These are phyloP conservation scores for Cercospora sp. DNA, from an alignment of 2,329 filamentous ascomycete genomes.

Conservation along the genomic window DNA sequence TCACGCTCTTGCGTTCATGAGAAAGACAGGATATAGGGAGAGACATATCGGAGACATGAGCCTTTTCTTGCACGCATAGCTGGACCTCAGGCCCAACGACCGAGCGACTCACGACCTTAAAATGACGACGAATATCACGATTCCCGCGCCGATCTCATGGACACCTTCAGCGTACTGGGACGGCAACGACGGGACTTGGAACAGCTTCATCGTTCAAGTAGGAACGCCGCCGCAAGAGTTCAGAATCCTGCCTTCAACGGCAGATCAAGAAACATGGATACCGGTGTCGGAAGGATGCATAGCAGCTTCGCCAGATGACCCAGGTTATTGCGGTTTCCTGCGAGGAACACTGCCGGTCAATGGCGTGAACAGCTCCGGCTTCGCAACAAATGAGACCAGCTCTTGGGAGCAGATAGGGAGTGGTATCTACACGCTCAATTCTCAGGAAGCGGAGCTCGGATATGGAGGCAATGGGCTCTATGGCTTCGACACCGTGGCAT, in stretches of 20 bases:
- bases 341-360: conserved; percentile 12
- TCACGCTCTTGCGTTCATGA: not conserved
- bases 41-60: not conserved
- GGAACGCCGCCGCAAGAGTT: conserved; percentile 32
- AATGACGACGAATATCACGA: conserved; percentile 7
- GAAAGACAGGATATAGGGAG: too few relatives aligned
- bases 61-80: not conserved
- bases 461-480: conserved; percentile 14
- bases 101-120: not conserved
- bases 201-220: conserved; percentile 29
- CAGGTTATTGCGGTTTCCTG: conserved; percentile 15
- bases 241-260: conserved; percentile 14
- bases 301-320: conserved; percentile 18
- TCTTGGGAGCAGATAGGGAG: conserved; percentile 10
- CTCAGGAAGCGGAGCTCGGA: conserved; percentile 9
- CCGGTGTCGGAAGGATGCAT: conserved; percentile 15
- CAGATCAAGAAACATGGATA: conserved; percentile 12
- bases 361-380: conserved; percentile 29
- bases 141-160: conserved; percentile 11
- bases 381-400: conserved; percentile 35
- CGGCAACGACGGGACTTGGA: conserved; percentile 32
- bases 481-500: conserved; percentile 11
- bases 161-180: conserved; percentile 21
- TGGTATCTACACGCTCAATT: conserved; percentile 13
- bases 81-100: not conserved